These are phyloP conservation scores for Coriaria nepalensis DNA, from an alignment of 306 rosid genomes.

Conservation along the genomic window DNA sequence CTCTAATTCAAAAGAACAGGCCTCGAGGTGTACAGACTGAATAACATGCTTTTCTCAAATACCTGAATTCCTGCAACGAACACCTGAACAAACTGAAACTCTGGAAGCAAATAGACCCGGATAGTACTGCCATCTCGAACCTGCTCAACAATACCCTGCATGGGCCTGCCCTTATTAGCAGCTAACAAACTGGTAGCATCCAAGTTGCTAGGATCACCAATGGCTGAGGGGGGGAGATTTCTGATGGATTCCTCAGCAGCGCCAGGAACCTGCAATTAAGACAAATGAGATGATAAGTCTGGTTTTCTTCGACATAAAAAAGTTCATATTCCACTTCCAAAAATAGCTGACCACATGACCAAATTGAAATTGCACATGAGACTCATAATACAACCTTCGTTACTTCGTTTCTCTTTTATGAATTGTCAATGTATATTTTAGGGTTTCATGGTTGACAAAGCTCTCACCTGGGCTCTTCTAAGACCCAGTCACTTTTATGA, in stretches of 20 bases:
- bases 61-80: slow-evolving; percentile 92
- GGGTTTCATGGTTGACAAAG: too few relatives aligned
- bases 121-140: slow-evolving; percentile 91
- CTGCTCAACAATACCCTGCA: slow-evolving; percentile 87
- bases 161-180: slow-evolving; percentile 68
- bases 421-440: too few relatives aligned
- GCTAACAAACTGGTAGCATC: slow-evolving; percentile 69
- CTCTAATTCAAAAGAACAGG: not conserved
- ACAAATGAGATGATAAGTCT: slow-evolving; percentile 10
- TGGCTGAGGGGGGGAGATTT: slow-evolving; percentile 74
- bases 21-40: not conserved
- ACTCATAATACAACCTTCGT: too few relatives aligned
- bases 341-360: too few relatives aligned
- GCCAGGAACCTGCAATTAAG: slow-evolving; percentile 53
- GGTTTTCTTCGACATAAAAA: not conserved
- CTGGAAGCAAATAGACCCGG: slow-evolving; percentile 74
- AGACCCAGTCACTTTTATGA: too few relatives aligned
- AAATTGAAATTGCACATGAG: too few relatives aligned
- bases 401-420: too few relatives aligned
- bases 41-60: slow-evolving; percentile 1
- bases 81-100: slow-evolving; percentile 92
- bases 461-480: too few relatives aligned
- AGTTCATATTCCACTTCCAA: not conserved
- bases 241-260: slow-evolving; percentile 68
- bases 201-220: slow-evolving; percentile 76